These are phyloP conservation scores for Endogone sp. DNA, from an alignment of 192 early-diverging fungal species.

Conservation along the genomic window DNA sequence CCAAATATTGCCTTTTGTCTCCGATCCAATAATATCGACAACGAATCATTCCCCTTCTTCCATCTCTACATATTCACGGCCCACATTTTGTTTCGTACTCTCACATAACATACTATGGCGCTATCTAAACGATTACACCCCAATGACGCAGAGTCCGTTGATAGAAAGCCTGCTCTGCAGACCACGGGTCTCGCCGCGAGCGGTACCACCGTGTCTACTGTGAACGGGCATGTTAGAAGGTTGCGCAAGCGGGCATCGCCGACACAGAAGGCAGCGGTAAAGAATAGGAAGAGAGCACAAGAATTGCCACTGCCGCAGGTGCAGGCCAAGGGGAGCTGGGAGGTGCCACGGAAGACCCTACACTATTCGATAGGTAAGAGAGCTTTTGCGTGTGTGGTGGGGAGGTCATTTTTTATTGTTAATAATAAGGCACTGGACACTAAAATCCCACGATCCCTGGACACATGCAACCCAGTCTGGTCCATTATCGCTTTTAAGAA, in stretches of 20 bases:
- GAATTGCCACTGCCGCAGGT: constrained; percentile 6
- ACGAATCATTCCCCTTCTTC: too few species aligned
- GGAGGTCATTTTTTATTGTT: too few species aligned
- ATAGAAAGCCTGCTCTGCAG: neutral
- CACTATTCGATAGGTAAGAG: constrained; percentile 41
- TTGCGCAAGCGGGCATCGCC: neutral
- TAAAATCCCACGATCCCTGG: too few species aligned
- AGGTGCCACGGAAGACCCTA: constrained; percentile 37
- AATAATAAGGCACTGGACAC: too few species aligned
- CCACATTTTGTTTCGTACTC: too few species aligned
- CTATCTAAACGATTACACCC: neutral
- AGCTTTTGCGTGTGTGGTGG: too few species aligned
- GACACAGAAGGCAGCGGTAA: neutral
- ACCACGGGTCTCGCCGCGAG: neutral
- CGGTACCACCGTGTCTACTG: neutral
- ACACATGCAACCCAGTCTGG: too few species aligned
- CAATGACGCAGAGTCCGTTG: neutral
- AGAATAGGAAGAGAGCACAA: neutral
- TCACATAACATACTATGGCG: too few species aligned
- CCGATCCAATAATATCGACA: too few species aligned
- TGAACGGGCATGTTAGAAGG: neutral
- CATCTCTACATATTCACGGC: too few species aligned
- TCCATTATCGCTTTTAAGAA: too few species aligned
- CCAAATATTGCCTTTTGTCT: too few species aligned
- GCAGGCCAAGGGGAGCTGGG: constrained; percentile 30